Base-by-base conservation (phyloP, 495 filamentous ascomycete species). In the Bombardia bombarda region DNA sequence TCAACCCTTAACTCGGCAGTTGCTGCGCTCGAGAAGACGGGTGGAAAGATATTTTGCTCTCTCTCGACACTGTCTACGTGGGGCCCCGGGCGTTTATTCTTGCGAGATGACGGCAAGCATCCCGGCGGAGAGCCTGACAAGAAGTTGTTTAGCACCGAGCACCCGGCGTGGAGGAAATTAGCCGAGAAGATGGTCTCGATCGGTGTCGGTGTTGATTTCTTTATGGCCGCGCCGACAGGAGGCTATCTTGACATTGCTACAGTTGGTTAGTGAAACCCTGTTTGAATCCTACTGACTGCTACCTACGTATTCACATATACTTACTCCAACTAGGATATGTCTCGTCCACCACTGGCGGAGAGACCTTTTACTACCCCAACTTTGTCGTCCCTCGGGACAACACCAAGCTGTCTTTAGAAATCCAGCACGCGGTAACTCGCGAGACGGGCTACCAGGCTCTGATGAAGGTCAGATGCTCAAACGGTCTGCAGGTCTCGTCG, bases 391-490 rank as follows among this genome's bases (percentile, higher is more conserved):
- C 84, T 4, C 78, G 92, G 12, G 92, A 99, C 58, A 76, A 79
- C 24, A 69, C 82, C 43, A 92, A 89, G 65, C 69, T 97, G n/a
- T 80, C 78, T 3, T 73, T 83, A 31, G 92, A 99, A 62, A 75
- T 99, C 50, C 75, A 80, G 42, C 92, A 96, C 55, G 82, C 85
- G 6, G 79, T 95, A n/a, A 87, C 80, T 2, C 73, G 92, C 45
- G 90, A 96, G 58, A 94, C 90, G 14, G 92, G 92, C 21, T 99
- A 90, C 57, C 90, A 96, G 66, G 87, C 89, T 7, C 73, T 97
- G 52, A 92, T 99, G 88, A 99, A 99, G 71, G 92, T 97, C 40
- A 83, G 92, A 33, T 99, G 92, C 65, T 95, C 88, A 7, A 97
- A 93, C 56, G 92, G 92, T 13, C 76, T 99, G 22, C 92, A 99